Conservation (phyloP, 139 green algal genomes). For the Picochlorum sp. region DNA sequence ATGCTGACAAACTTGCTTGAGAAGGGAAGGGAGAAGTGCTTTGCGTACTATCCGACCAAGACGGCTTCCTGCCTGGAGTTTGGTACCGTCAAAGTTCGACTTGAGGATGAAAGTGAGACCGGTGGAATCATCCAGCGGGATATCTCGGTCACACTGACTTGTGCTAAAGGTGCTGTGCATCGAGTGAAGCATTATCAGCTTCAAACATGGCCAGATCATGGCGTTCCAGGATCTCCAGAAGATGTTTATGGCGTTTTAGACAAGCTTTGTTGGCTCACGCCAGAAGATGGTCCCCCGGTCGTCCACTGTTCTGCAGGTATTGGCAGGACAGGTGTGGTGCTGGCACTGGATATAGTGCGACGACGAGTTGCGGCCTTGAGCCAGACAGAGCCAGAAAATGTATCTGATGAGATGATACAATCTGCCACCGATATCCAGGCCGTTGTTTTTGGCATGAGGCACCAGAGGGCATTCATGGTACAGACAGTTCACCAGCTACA, state of each 20-base stretch:
- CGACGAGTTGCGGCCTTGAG: conserved; percentile 30
- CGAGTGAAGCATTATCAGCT: conserved; percentile 31
- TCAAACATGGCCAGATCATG: conserved; percentile 58
- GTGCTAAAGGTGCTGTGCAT: not conserved
- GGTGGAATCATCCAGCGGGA: not conserved
- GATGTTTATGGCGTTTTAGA: conserved; percentile 37
- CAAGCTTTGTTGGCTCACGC: conserved; percentile 13
- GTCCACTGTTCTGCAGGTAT: conserved; percentile 76
- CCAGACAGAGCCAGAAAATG: not conserved
- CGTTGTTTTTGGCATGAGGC: conserved; percentile 54
- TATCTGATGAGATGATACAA: conserved; percentile 3
- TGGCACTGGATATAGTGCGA: conserved; percentile 63
- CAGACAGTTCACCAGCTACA: conserved; percentile 78
- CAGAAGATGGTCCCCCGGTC: conserved; percentile 28
- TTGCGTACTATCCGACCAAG: conserved; percentile 38
- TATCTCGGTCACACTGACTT: not conserved
- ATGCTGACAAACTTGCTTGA: conserved; percentile 46
- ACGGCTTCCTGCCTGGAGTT: conserved; percentile 7
- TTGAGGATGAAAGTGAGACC: not conserved
- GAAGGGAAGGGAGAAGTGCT: conserved; percentile 7
- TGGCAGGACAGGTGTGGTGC: conserved; percentile 75
- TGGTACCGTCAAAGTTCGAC: not conserved
- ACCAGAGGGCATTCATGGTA: conserved; percentile 78
- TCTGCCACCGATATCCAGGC: conserved; percentile 42
- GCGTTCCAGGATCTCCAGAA: conserved; percentile 37